These are phyloP conservation scores for Pogostemon cablin DNA, from an alignment of 257 asterid genomes.

Conservation along the genomic window DNA sequence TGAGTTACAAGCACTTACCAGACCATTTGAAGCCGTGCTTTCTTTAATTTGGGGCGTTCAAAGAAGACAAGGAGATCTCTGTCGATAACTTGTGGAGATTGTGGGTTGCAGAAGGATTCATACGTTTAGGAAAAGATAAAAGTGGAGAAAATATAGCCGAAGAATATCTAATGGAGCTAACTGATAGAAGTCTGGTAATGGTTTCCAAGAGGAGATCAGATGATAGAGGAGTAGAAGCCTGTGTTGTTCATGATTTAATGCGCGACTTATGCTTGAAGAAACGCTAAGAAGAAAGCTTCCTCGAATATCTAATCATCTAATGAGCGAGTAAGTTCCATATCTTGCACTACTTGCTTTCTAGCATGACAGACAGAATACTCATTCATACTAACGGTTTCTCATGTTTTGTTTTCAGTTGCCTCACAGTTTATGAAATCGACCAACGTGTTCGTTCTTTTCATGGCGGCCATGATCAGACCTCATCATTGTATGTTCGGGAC, in stretches of 20 bases:
- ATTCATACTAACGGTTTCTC: too few species aligned
- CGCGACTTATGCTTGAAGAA: conserved; percentile 37
- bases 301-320: neutral
- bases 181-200: conserved; percentile 33
- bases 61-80: conserved; percentile 19
- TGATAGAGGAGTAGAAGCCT: conserved; percentile 38
- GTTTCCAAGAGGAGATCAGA: conserved; percentile 32
- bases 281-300: conserved; percentile 30
- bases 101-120: conserved; percentile 47
- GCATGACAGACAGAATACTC: too few species aligned
- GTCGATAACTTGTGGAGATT: conserved; percentile 22
- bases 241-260: conserved; percentile 40
- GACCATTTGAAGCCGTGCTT: conserved; percentile 42
- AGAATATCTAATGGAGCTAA: conserved; percentile 28
- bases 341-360: too few species aligned
- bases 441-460: conserved; percentile 28
- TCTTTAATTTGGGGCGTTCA: conserved; percentile 41
- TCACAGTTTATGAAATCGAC: neutral
- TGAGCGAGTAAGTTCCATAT: conserved; percentile 22
- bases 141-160: conserved; percentile 31
- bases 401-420: neutral
- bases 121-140: conserved; percentile 5
- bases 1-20: conserved; percentile 41
- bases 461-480: conserved; percentile 4
- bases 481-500: conserved; percentile 18